Evolutionary conservation across 1,139 yeast genomes (phyloP).

Genomic region (Candida smagusa): DNA sequence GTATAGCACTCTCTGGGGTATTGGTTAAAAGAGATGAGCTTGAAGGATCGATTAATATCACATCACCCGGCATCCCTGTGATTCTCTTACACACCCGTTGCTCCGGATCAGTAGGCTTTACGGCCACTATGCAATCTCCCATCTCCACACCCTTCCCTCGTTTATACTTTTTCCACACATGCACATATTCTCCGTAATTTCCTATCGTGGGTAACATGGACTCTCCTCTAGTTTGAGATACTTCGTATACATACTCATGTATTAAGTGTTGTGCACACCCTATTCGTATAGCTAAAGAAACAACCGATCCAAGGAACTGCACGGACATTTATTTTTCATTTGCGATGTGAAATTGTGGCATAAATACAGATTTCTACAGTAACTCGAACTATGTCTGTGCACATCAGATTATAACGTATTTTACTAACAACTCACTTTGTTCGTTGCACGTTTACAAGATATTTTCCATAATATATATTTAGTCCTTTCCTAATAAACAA

Average conservation of each 20-base stretch:
- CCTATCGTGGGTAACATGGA: slow-evolving; percentile 92
- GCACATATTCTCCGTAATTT: slow-evolving; percentile 73
- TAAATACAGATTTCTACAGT: too few species aligned
- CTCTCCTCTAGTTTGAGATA: slow-evolving; percentile 85
- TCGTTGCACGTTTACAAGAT: too few species aligned
- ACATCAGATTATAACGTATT: not conserved
- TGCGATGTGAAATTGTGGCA: slow-evolving; percentile 20
- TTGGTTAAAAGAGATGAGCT: slow-evolving; percentile 52
- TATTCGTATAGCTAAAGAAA: slow-evolving; percentile 52
- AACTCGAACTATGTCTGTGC: not conserved
- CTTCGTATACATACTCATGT: slow-evolving; percentile 67
- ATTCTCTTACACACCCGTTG: slow-evolving; percentile 89
- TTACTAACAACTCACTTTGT: too few species aligned
- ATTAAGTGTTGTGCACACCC: slow-evolving; percentile 69
- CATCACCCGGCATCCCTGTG: slow-evolving; percentile 95
- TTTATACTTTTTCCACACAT: slow-evolving; percentile 60
- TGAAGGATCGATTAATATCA: slow-evolving; percentile 77
- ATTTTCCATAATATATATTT: not conserved
- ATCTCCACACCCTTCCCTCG: slow-evolving; percentile 60
- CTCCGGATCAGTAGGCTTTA: slow-evolving; percentile 85
- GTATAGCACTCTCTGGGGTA: slow-evolving; percentile 23
- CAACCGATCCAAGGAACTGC: slow-evolving; percentile 30
- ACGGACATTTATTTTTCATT: slow-evolving; percentile 5
- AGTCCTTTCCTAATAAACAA: slow-evolving; percentile 55
- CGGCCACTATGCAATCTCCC: slow-evolving; percentile 88